A percentile compares a stretch with the other conserved stretches of the same genome.
phyloP scores from a whole-genome alignment of 345 rosid species.

The Pugionium dolabratum region DNA sequence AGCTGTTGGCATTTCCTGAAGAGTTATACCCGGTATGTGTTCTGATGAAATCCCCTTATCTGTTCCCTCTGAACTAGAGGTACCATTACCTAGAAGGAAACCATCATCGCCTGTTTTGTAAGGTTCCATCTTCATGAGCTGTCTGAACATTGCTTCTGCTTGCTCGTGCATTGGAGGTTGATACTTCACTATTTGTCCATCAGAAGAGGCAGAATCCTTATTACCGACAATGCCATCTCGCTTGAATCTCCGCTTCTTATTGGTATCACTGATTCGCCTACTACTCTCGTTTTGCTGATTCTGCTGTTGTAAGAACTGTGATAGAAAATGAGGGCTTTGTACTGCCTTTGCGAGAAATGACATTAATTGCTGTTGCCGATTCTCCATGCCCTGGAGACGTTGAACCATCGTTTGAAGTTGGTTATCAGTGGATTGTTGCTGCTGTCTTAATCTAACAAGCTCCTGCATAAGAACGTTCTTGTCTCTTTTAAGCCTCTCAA shows the following conservation, averaged over 20 bases:
- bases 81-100: constrained; percentile 53
- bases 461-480: constrained; percentile 99
- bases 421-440: constrained; percentile 88
- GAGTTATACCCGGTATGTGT: constrained; percentile 62
- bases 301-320: constrained; percentile 96
- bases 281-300: constrained; percentile 79
- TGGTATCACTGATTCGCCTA: constrained; percentile 72
- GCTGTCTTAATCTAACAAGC: constrained; percentile 88
- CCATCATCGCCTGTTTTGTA: constrained; percentile 47
- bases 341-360: constrained; percentile 95
- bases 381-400: constrained; percentile 97
- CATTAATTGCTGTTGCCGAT: constrained; percentile 97
- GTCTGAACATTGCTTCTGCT: constrained; percentile 66
- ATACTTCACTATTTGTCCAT: constrained; percentile 91
- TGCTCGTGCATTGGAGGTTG: constrained; percentile 79
- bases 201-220: constrained; percentile 52
- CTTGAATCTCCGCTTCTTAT: constrained; percentile 84
- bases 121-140: constrained; percentile 64
- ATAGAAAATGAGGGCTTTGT: constrained; percentile 88
- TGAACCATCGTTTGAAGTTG: constrained; percentile 77
- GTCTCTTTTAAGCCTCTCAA: constrained; percentile 96
- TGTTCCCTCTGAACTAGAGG: constrained; percentile 49
- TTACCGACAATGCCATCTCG: constrained; percentile 61
- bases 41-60: constrained; percentile 52
- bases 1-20: constrained; percentile 73